Base-by-base conservation (phyloP, 2,329 filamentous ascomycete species). In the Neonectria hederae region DNA sequence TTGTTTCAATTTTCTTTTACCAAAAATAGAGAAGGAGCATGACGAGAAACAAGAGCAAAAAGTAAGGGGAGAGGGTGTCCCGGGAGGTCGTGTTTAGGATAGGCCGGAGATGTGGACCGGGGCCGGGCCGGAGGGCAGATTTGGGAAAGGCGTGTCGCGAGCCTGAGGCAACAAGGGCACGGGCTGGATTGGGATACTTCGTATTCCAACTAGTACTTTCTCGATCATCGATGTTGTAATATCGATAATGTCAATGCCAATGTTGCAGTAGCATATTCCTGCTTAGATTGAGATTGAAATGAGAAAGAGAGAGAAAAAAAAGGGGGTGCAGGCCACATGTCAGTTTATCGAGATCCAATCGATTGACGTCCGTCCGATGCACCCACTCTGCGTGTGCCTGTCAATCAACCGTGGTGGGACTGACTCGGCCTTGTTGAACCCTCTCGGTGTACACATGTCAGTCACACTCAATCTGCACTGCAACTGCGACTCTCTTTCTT, bases 211-310 rank as follows among this genome's bases (percentile, higher is more conserved):
- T n/a, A 8, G 17, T 40, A 5, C n/a, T 4, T 4, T 14, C 17
- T 19, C 7, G 38, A 10, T 19, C 38, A 11, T 35, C 38, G 17
- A 40, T 7, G 38, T 19, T 19, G 32, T 7, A n/a, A 38, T 38
- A n/a, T 38, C 35, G 14, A 38, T 66, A 75, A 49, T 49, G 26
- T 17, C 14, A 17, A 49, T 30, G 7, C 26, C 26, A 49, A 38
- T n/a, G 35, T 38, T 38, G 14, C 35, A 38, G 35, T n/a, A 38
- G 30, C 30, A 32, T 13, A 13, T 11, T 32, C 10, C 10, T 32
- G 10, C 30, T 32, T 32, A 10, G 30, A 32, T 32, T 32, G 30
- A 32, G 30, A 32, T 32, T 30, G 7, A 30, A 30, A 30, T 8
- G 28, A 32, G 10, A 13, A 17, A 24, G 10, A n/a, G n/a, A n/a